Evolutionary conservation across 345 rosid genomes (phyloP), one percentile per base, ranked within the genome.

Genomic region (Mallotus nudiflorus): DNA sequence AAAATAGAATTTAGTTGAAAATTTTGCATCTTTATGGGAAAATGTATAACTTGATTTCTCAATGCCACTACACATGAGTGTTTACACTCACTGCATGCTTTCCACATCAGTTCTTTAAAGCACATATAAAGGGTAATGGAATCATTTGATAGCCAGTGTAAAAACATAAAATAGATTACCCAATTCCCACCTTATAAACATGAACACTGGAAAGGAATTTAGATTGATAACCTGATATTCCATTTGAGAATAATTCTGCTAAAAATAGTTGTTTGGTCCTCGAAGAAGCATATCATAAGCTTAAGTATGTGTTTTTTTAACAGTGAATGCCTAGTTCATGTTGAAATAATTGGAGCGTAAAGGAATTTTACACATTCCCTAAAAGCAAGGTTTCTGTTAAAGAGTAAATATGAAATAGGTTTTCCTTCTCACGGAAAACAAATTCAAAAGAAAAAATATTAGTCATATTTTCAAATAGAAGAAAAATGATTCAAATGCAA

Each of bases 121-220:
- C 16, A 15, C 25, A 49, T n/a, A n/a, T n/a, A 10, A 27, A n/a
- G 40, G 11, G 19, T 31, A 28, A 25, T 45, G 24, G 1, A 20
- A 28, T 63, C 15, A 28, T 16, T n/a, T 12, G 19, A 27, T 55
- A 42, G 27, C 63, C 51, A 11, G n/a, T n/a, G n/a, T n/a, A n/a
- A n/a, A n/a, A n/a, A n/a, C 28, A 5, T 19, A 68, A 55, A 68
- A 27, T 12, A 42, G 4, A 56, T n/a, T 5, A 68, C 4, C 3
- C 37, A 33, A 33, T 40, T 12, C 12, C n/a, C 18, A 68, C 13
- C 66, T 57, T 15, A 58, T 24, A 29, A 69, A n/a, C 66, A 69
- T 24, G 35, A 48, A 33, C 16, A 1, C 33, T 16, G 11, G 3
- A 48, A 33, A 59, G 31, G 8, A 56, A 69, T 48, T 14, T 37